phyloP scores from a whole-genome alignment of 768 basidiomycete species.

The Trichaptum fuscoviolaceum region DNA sequence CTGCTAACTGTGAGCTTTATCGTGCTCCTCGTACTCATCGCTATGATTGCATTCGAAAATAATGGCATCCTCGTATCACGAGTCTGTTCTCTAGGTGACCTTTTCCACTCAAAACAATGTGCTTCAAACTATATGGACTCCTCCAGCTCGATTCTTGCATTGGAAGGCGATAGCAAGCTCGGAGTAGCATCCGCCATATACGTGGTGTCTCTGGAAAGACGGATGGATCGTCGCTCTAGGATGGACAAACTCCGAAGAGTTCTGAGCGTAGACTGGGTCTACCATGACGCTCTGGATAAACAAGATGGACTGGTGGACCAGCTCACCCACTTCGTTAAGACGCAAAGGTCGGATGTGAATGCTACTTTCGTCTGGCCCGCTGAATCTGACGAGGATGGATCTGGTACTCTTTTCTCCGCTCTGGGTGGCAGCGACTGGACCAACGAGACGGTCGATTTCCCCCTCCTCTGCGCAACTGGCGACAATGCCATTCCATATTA shows the following conservation, averaged over 20 bases:
- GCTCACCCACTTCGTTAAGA: constrained; percentile 40
- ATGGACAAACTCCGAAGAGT: constrained; percentile 50
- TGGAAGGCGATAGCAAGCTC: constrained; percentile 10
- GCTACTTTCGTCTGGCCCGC: constrained; percentile 34
- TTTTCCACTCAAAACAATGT: no score
- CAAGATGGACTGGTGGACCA: constrained; percentile 31
- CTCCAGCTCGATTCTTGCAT: no score
- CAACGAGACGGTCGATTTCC: constrained; percentile 12
- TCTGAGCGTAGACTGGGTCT: constrained; percentile 48
- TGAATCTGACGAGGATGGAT: constrained; percentile 15
- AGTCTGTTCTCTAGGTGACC: no score
- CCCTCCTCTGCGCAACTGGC: constrained; percentile 39
- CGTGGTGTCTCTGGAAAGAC: constrained; percentile 54
- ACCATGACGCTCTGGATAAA: constrained; percentile 43
- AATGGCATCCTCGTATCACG: no score
- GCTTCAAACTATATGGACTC: no score
- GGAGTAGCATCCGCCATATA: constrained; percentile 37
- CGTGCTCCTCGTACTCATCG: no score
- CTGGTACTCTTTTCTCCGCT: constrained; percentile 11
- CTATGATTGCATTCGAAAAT: no score
- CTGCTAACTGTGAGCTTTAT: no score
- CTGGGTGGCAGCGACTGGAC: not conserved
- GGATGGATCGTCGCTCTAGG: constrained; percentile 47
- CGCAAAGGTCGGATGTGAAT: constrained; percentile 23
- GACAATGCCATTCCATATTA: constrained; percentile 30